Conservation (phyloP, 2,329 filamentous ascomycete genomes). For the Nigrospora osmanthi region DNA sequence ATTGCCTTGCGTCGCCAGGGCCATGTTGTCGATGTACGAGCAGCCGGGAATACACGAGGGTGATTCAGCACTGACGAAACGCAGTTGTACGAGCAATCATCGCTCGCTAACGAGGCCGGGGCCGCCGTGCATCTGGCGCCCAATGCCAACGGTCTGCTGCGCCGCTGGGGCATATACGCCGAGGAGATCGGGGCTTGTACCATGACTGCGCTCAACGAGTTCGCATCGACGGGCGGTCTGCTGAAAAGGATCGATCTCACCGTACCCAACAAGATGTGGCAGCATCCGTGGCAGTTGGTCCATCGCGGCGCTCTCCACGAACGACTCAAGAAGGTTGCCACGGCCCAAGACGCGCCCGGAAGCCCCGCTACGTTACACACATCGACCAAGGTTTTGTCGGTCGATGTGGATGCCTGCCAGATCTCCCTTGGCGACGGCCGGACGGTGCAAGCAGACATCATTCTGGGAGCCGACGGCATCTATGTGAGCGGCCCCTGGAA, state of each 20-base stretch:
- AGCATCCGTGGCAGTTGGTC: conserved; percentile 41
- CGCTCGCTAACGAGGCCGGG: conserved; percentile 46
- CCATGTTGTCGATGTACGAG: conserved; percentile 33
- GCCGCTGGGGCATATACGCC: conserved; percentile 26
- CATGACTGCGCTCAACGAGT: conserved; percentile 15
- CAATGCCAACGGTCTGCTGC: conserved; percentile 51
- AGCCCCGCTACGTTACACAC: conserved; percentile 26
- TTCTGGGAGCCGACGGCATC: conserved; percentile 16
- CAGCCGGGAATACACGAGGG: neutral
- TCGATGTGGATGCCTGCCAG: conserved; percentile 10
- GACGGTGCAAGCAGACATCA: conserved; percentile 11
- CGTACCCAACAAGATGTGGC: conserved; percentile 35
- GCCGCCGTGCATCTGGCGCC: conserved; percentile 57
- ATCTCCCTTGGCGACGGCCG: conserved; percentile 11
- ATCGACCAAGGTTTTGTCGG: conserved; percentile 10
- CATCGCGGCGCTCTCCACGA: conserved; percentile 47
- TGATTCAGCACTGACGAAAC: neutral
- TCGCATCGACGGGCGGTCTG: conserved; percentile 8
- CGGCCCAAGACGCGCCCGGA: conserved; percentile 21
- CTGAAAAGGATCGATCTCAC: conserved; percentile 23
- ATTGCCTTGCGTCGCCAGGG: conserved; percentile 45
- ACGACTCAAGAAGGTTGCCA: conserved; percentile 37
- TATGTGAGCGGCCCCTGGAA: conserved; percentile 9
- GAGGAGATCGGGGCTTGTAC: conserved; percentile 27
- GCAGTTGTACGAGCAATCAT: conserved; percentile 48